phyloP scores from a whole-genome alignment of 2,329 filamentous ascomycete genomes.

The Phialemoniopsis sp. region DNA sequence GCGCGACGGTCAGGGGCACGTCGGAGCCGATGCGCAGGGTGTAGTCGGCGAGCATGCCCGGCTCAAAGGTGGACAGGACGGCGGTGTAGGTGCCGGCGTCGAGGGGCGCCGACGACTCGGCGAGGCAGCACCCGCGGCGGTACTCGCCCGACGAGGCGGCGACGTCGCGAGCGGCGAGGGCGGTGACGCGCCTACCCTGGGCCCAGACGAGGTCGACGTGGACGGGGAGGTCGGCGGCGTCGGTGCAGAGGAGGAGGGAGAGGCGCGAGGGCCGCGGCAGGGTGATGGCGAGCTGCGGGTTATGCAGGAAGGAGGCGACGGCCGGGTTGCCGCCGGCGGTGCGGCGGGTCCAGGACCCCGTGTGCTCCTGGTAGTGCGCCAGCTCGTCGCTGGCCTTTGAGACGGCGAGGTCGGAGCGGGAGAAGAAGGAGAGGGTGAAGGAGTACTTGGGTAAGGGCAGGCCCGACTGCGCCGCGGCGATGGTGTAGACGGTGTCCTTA shows the following conservation, averaged over 20 bases:
- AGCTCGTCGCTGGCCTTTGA: slow-evolving; percentile 58
- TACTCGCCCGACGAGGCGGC: slow-evolving; percentile 86
- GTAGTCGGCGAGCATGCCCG: slow-evolving; percentile 71
- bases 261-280: slow-evolving; percentile 56
- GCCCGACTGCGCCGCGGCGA: slow-evolving; percentile 65
- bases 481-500: slow-evolving; percentile 38
- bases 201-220: slow-evolving; percentile 85
- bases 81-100: slow-evolving; percentile 77
- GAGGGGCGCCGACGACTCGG: slow-evolving; percentile 45
- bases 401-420: slow-evolving; percentile 57
- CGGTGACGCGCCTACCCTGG: slow-evolving; percentile 54
- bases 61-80: slow-evolving; percentile 86
- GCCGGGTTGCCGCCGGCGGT: slow-evolving; percentile 83
- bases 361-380: slow-evolving; percentile 50
- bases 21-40: slow-evolving; percentile 62
- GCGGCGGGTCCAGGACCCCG: slow-evolving; percentile 69
- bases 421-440: slow-evolving; percentile 87
- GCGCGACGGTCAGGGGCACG: slow-evolving; percentile 54
- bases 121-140: slow-evolving; percentile 71
- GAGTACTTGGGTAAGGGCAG: slow-evolving; percentile 69
- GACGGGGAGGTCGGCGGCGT: slow-evolving; percentile 63
- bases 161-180: slow-evolving; percentile 71
- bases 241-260: slow-evolving; percentile 69
- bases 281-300: slow-evolving; percentile 77
- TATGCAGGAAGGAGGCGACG: slow-evolving; percentile 71